These are phyloP conservation scores for Phytophthora aleatoria DNA, from an alignment of 352 stramenopile species.

Conservation along the genomic window DNA sequence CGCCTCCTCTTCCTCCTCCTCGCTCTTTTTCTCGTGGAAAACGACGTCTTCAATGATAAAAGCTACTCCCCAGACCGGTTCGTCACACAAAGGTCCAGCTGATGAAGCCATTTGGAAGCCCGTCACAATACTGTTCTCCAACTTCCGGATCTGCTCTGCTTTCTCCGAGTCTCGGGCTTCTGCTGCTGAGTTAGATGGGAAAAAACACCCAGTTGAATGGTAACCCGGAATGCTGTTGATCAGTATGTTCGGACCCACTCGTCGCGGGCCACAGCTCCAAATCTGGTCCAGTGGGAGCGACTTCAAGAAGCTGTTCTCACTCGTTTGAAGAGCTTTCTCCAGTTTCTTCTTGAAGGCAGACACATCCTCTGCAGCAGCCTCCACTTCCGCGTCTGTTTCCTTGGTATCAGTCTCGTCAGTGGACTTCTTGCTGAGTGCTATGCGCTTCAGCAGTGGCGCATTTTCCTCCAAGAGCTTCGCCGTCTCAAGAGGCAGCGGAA, in stretches of 20 bases:
- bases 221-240: conserved; percentile 76
- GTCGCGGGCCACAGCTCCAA: conserved; percentile 79
- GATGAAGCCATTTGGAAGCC: conserved; percentile 83
- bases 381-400: conserved; percentile 11
- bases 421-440: conserved; percentile 42
- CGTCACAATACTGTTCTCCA: conserved; percentile 84
- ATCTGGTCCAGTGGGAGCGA: conserved; percentile 56
- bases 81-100: conserved; percentile 88
- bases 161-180: conserved; percentile 24
- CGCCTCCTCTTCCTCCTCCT: conserved; percentile 32
- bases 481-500: conserved; percentile 72
- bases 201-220: conserved; percentile 21
- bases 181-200: conserved; percentile 9
- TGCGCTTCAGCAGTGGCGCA: conserved; percentile 48
- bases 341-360: conserved; percentile 46
- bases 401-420: conserved; percentile 16
- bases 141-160: conserved; percentile 46
- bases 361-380: conserved; percentile 27
- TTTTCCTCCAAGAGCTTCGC: conserved; percentile 81
- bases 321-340: conserved; percentile 47
- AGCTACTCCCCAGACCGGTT: conserved; percentile 90
- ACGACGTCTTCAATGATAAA: conserved; percentile 87
- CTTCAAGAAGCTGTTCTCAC: conserved; percentile 58
- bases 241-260: conserved; percentile 76
- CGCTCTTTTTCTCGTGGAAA: conserved; percentile 49